phyloP scores from a whole-genome alignment of 2,329 filamentous ascomycete species.

The Sclerotinia subarctica region DNA sequence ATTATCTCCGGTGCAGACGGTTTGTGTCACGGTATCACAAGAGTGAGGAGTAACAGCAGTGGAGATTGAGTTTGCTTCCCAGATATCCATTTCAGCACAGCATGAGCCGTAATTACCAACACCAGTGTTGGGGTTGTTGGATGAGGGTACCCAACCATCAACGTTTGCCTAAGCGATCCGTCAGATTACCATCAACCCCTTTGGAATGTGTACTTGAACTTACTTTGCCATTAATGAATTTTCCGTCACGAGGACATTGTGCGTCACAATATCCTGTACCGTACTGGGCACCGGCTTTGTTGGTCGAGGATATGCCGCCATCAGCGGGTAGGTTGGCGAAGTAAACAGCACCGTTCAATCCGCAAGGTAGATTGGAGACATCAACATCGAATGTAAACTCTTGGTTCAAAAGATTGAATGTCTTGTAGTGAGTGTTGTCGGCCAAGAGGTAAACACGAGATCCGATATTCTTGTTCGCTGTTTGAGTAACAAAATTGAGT shows the following conservation, averaged over 20 bases:
- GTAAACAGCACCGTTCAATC: conserved; percentile 70
- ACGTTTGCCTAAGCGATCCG: conserved; percentile 1
- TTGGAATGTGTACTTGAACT: not conserved
- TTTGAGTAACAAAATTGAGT: conserved; percentile 55
- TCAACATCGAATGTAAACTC: conserved; percentile 74
- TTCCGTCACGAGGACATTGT: conserved; percentile 52
- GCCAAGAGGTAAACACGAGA: conserved; percentile 64
- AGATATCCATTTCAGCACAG: conserved; percentile 67
- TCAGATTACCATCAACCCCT: not conserved
- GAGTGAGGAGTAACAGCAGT: conserved; percentile 57
- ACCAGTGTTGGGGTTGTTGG: conserved; percentile 52
- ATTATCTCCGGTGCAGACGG: conserved; percentile 43
- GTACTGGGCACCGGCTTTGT: conserved; percentile 56
- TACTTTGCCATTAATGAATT: conserved; percentile 52
- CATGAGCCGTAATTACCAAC: conserved; percentile 55
- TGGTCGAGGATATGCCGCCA: conserved; percentile 52
- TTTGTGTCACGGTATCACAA: conserved; percentile 45
- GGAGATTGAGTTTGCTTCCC: conserved; percentile 60
- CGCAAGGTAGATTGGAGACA: conserved; percentile 64
- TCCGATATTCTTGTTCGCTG: conserved; percentile 47
- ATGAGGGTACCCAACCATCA: conserved; percentile 32
- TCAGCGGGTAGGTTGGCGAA: conserved; percentile 60
- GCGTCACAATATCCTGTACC: conserved; percentile 64
- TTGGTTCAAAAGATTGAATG: conserved; percentile 62
- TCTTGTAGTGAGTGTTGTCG: conserved; percentile 59